Conservation (phyloP, 1,284 basidiomycete genomes). For the Ceratobasidium sp. region DNA sequence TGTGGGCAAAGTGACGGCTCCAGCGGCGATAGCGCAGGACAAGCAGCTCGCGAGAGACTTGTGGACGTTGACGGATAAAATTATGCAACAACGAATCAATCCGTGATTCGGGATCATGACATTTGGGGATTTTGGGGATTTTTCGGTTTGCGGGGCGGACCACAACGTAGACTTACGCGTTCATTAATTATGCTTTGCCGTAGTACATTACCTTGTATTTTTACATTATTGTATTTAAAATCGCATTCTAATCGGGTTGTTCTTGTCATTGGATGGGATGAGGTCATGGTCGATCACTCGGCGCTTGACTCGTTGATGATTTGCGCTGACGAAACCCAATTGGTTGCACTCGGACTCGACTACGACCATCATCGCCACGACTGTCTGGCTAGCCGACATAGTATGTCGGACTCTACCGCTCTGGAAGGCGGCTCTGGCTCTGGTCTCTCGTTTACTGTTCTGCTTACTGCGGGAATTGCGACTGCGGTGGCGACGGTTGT, state of each 20-base stretch:
- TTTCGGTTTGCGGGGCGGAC: not conserved
- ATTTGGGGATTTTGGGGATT: not conserved
- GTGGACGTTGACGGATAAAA: conserved; percentile 62
- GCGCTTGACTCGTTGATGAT: conserved; percentile 25
- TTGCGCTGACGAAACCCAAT: conserved; percentile 30
- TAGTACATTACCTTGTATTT: conserved; percentile 15
- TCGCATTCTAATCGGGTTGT: too few species aligned
- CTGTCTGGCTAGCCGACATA: not conserved
- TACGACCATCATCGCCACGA: not conserved
- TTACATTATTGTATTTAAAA: not conserved
- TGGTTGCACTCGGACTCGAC: conserved; percentile 5
- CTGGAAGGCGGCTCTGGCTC: conserved; percentile 43
- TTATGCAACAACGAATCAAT: conserved; percentile 50
- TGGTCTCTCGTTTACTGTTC: conserved; percentile 19
- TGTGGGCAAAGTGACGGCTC: conserved; percentile 57
- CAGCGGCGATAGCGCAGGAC: conserved; percentile 55
- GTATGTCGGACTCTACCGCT: conserved; percentile 2
- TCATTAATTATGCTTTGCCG: not conserved
- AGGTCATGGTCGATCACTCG: conserved; percentile 44
- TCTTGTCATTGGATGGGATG: not conserved
- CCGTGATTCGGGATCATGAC: conserved; percentile 38
- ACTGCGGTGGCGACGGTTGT: conserved; percentile 45
- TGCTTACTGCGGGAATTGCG: conserved; percentile 34
- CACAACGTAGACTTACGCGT: not conserved
- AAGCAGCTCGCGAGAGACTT: conserved; percentile 63